Evolutionary conservation across 495 filamentous ascomycete species (phyloP), one percentile per base, ranked within the genome.

Genomic region (Neurospora intermedia): DNA sequence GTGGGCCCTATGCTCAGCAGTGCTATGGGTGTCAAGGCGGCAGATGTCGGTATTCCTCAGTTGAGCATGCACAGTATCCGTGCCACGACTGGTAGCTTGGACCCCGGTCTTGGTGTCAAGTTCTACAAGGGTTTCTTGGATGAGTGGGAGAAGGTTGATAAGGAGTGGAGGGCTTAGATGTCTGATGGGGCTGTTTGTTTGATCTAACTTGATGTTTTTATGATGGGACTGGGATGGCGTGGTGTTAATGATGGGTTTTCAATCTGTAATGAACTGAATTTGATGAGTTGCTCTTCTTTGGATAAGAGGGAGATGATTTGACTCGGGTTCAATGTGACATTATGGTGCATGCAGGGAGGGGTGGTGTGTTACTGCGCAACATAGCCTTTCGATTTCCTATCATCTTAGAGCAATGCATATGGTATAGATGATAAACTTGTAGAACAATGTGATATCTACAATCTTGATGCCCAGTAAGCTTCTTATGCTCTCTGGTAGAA

Each of bases 1-100:
- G 94, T 98, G n/a, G 96, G 96, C 0, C 96, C 96, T 2, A 95
- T 96, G 91, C 85, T 97, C 54, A 92, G 89, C 74, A 85, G 88
- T 16, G 88, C 85, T 13, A 94, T 94, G 82, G 96, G 96, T 39
- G 89, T 96, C 79, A 85, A 94, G 66, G 90, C 94, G 1, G 90
- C 96, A 73, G 96, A 99, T 80, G 93, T 93, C 2, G 96, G 96
- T 35, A 91, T 98, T 73, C 91, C 94, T 31, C 96, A 99, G 81
- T 83, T 98, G 73, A 93, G 90, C 76, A 99, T 99, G 96, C 96
- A 99, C 80, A 91, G 87, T 74, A 94, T 99, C 74, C 89, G 96
- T 31, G 96, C 96, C 8, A 97, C 94, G 11, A 96, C 92, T 11
- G 96, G 96, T 5, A 88, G 87, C 48, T 76, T 93, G 74, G 96